Base-by-base conservation (phyloP, 331 rosid species). In the Acacia concinna region DNA sequence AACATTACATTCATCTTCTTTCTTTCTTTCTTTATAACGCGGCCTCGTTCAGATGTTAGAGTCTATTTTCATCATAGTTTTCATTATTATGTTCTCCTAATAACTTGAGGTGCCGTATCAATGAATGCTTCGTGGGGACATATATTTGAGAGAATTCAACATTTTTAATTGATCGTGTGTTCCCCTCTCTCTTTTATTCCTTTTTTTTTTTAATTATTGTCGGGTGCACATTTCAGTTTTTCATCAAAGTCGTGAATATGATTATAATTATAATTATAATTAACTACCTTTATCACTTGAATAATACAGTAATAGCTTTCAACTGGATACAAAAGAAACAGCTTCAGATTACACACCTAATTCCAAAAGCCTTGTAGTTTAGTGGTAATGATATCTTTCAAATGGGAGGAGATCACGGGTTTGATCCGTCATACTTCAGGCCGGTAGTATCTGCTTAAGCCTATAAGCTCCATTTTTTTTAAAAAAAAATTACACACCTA, bases 51-150 rank as follows among this genome's bases (percentile, higher is more conserved):
- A 62, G 46, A 62, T 72, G 25, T 63, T 62, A 2, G 30, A 25
- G 27, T 35, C 66, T 28, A 71, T 18, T 18, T 49, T 73, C 52
- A 31, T 81, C 25, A 51, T 21, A 51, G 38, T 30, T 15, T 73
- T 65, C 47, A 64, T 74, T 67, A 74, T 67, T 74, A 52, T 67
- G 70, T 66, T 65, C n/a, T 44, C 62, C 52, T 8, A 1, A 34
- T 35, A 35, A 34, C 28, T 57, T 64, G 69, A 54, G 68, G 70
- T 64, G 47, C 13, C 56, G 62, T 74, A 5, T 40, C 13, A 68
- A 74, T 74, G 44, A 31, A 74, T 74, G 27, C 25, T 37, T 18
- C 20, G 68, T 7, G 17, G 76, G 44, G 41, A 57, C 21, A 14
- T 18, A 14, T 18, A 41, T 62, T 71, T 11, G 71, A 20, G 44